These are phyloP conservation scores for Colletotrichum sublineola DNA, from an alignment of 2,329 filamentous ascomycete species.

Conservation along the genomic window DNA sequence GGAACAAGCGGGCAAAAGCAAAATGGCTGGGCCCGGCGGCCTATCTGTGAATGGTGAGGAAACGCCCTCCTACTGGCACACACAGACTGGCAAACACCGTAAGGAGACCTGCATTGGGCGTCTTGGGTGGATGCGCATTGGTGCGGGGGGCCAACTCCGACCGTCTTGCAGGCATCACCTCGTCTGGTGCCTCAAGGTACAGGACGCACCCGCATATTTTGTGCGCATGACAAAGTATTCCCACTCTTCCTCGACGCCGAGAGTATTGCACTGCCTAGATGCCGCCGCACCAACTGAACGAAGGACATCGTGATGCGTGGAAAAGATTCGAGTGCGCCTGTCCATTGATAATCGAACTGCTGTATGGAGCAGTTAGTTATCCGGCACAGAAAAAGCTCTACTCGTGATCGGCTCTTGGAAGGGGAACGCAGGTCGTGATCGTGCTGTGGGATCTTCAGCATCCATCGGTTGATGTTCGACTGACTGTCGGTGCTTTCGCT, in stretches of 20 bases:
- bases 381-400: not conserved
- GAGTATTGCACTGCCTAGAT: slow-evolving; percentile 30
- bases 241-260: slow-evolving; percentile 31
- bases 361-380: not conserved
- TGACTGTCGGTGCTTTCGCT: not conserved
- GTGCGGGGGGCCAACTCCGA: slow-evolving; percentile 26
- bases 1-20: slow-evolving; percentile 42
- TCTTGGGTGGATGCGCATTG: slow-evolving; percentile 30
- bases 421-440: not conserved
- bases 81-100: slow-evolving; percentile 11
- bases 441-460: not conserved
- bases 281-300: slow-evolving; percentile 7
- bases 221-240: slow-evolving; percentile 36
- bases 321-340: not conserved
- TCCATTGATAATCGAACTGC: not conserved
- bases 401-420: not conserved
- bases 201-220: slow-evolving; percentile 26
- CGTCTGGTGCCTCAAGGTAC: slow-evolving; percentile 32
- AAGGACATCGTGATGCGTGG: not conserved
- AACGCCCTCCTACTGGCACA: slow-evolving; percentile 23
- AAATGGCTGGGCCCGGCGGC: slow-evolving; percentile 38
- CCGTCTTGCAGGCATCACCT: slow-evolving; percentile 36
- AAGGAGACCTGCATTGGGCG: slow-evolving; percentile 34
- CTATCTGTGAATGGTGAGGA: slow-evolving; percentile 40
- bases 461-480: not conserved